These are phyloP conservation scores for Aegilops longissima DNA, from an alignment of 176 grass and related monocot species.

Conservation along the genomic window DNA sequence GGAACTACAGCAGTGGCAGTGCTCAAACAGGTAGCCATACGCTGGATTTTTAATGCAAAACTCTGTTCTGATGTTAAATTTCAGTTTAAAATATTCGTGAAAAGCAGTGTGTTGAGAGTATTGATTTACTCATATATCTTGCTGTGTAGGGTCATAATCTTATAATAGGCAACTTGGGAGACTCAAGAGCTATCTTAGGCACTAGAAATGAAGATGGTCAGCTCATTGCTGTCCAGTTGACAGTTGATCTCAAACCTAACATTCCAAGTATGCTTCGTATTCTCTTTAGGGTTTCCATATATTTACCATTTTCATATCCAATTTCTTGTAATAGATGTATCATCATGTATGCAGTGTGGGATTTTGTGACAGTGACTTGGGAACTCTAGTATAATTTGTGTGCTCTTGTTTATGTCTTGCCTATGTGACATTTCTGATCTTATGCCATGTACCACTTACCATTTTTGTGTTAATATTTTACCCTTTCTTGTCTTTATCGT, in stretches of 20 bases:
- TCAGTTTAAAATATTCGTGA: neutral
- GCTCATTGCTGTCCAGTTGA: conserved; percentile 70
- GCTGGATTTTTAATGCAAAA: neutral
- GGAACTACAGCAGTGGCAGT: conserved; percentile 84
- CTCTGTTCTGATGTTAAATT: conserved; percentile 8
- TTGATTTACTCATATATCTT: conserved; percentile 17
- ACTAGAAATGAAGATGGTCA: conserved; percentile 68
- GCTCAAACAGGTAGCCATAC: conserved; percentile 71
- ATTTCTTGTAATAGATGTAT: neutral
- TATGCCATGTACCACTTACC: neutral
- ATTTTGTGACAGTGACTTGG: neutral
- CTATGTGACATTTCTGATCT: neutral
- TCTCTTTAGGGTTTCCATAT: conserved; percentile 12
- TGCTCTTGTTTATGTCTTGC: neutral
- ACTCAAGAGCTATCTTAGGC: conserved; percentile 76
- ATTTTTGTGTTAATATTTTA: neutral
- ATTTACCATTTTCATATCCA: neutral
- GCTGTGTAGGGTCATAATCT: conserved; percentile 52
- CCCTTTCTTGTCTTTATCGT: neutral
- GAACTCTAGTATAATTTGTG: neutral
- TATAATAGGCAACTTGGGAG: conserved; percentile 75
- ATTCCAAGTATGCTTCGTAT: conserved; percentile 66
- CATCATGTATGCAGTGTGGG: neutral
- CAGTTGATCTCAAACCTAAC: conserved; percentile 84
- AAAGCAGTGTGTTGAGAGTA: conserved; percentile 17